phyloP scores from a whole-genome alignment of 2,329 filamentous ascomycete species.

The Clarireedia sp. region DNA sequence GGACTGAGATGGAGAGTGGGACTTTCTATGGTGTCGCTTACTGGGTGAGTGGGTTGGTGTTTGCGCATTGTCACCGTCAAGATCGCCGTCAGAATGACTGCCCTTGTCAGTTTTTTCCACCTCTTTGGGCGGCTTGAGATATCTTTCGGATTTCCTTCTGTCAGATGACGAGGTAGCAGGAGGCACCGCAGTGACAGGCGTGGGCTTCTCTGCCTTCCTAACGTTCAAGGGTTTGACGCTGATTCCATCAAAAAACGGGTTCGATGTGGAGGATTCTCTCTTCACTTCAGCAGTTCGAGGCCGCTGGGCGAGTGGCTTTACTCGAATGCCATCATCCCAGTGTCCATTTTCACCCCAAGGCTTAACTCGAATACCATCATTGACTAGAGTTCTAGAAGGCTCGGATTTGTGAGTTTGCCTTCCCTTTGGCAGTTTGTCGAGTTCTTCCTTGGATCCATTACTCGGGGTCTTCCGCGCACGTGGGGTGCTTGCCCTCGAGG shows the following conservation, averaged over 20 bases:
- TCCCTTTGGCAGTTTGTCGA: slow-evolving; percentile 2
- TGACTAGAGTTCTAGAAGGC: slow-evolving; percentile 23
- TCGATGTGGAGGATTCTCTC: not conserved
- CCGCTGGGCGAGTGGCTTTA: slow-evolving; percentile 21
- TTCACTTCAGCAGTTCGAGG: slow-evolving; percentile 28
- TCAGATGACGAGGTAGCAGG: slow-evolving; percentile 9
- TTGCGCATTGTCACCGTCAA: not conserved
- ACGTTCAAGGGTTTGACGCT: slow-evolving; percentile 22
- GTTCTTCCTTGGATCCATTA: slow-evolving; percentile 6
- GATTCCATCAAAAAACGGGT: slow-evolving; percentile 24
- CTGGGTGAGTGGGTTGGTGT: slow-evolving; percentile 20
- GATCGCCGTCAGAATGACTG: not conserved
- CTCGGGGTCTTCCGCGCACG: slow-evolving; percentile 14
- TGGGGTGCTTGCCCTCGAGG: not conserved
- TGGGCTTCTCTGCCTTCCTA: slow-evolving; percentile 16
- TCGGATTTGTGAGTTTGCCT: slow-evolving; percentile 35
- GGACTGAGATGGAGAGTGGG: slow-evolving; percentile 32
- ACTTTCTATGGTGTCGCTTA: slow-evolving; percentile 18
- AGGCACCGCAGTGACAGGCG: slow-evolving; percentile 8
- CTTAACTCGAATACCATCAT: slow-evolving; percentile 24
- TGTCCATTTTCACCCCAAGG: slow-evolving; percentile 13
- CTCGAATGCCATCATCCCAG: slow-evolving; percentile 28
- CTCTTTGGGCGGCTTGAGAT: slow-evolving; percentile 17
- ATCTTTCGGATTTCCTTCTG: slow-evolving; percentile 20
- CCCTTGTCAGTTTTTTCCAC: not conserved